Conservation (phyloP, 129 eudicot genomes). For the Pittosporum tobira region DNA sequence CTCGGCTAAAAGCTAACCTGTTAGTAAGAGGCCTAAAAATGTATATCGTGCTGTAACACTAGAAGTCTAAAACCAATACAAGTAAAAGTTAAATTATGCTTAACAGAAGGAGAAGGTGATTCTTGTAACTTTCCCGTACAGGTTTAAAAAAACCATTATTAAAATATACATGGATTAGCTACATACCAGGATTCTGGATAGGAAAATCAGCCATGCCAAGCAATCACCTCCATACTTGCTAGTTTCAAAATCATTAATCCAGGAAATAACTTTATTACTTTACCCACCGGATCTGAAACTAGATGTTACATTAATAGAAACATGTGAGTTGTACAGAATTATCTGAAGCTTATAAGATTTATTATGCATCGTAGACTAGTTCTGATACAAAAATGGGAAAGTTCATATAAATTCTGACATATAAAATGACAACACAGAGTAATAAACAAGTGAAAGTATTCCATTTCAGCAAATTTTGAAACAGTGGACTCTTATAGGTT, state of each 20-base stretch:
- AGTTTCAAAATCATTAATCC: background rate
- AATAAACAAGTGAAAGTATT: background rate
- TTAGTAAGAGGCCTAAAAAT: no score
- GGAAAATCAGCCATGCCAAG: background rate
- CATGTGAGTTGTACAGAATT: background rate
- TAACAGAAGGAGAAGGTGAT: background rate
- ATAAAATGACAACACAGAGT: background rate
- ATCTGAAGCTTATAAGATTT: background rate
- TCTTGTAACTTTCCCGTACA: background rate
- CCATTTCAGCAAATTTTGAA: background rate
- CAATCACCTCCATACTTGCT: conserved; percentile 8
- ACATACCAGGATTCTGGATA: background rate
- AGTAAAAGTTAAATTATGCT: background rate
- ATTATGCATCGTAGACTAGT: background rate
- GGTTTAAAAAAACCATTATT: no score
- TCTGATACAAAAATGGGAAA: no score
- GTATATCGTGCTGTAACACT: no score
- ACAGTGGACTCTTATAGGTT: conserved; percentile 36
- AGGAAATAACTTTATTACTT: no score
- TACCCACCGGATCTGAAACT: background rate
- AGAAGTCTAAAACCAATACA: no score
- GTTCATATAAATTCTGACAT: background rate
- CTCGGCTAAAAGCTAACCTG: no score
- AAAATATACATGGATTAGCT: background rate
- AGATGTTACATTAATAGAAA: background rate